These are phyloP conservation scores for Leishmania turanica DNA, from an alignment of 208 protist species.

Conservation along the genomic window DNA sequence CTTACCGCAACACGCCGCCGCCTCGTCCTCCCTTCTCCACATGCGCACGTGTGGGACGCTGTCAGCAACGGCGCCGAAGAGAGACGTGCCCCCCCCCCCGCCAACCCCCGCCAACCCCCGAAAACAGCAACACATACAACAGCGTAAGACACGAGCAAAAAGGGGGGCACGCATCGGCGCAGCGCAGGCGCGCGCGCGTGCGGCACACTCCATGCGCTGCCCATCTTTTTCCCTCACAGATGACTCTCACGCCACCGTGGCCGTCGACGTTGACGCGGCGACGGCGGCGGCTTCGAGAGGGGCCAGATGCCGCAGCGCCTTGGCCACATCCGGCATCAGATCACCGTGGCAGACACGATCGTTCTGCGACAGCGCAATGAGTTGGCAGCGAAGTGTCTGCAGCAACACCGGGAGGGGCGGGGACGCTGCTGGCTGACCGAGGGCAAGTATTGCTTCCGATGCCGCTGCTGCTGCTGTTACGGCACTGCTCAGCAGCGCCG, in stretches of 20 bases:
- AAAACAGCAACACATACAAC: not conserved
- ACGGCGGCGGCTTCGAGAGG: conserved; percentile 7
- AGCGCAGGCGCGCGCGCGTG: not conserved
- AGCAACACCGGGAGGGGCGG: conserved; percentile 17
- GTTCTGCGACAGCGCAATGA: conserved; percentile 9
- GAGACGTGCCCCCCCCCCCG: not conserved
- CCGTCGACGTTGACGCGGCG: not conserved
- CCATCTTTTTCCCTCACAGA: not conserved
- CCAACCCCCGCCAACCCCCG: no score
- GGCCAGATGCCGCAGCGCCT: conserved; percentile 13
- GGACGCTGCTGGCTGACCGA: not conserved
- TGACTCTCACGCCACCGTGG: not conserved
- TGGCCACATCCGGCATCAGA: conserved; percentile 6
- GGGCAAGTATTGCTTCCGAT: not conserved
- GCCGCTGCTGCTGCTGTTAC: not conserved
- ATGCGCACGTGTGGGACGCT: not conserved
- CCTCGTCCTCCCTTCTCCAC: not conserved
- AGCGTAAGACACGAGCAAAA: conserved; percentile 1
- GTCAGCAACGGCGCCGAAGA: not conserved
- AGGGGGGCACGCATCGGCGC: not conserved
- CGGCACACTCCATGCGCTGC: not conserved
- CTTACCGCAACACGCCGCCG: not conserved
- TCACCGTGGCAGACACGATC: conserved; percentile 1
- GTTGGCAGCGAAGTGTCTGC: conserved; percentile 13
- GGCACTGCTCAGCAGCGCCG: conserved; percentile 11